Conservation (phyloP, 352 stramenopile species). For the Thraustochytrium sp. region DNA sequence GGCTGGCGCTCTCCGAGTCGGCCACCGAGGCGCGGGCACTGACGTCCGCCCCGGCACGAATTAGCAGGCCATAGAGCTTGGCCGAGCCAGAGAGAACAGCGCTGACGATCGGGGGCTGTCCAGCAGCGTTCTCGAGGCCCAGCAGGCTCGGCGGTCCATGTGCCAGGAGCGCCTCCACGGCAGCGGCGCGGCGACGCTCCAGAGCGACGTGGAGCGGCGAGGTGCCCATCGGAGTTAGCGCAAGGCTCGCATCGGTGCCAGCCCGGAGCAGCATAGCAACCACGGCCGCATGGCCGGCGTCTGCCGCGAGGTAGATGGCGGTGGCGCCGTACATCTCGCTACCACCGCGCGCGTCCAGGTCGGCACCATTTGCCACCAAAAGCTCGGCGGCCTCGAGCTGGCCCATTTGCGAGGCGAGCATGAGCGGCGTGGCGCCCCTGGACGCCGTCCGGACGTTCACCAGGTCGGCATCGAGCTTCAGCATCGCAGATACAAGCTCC, state of each 20-base stretch:
- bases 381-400: background rate
- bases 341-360: slow-evolving; percentile 16
- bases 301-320: slow-evolving; percentile 21
- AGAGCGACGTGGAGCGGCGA: background rate
- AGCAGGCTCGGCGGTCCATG: background rate
- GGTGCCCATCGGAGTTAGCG: background rate
- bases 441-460: background rate
- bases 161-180: background rate
- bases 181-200: background rate
- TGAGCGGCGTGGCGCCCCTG: slow-evolving; percentile 31
- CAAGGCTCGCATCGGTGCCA: background rate
- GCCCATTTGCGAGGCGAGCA: slow-evolving; percentile 32
- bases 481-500: background rate
- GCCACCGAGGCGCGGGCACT: background rate
- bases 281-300: background rate
- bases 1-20: background rate
- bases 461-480: background rate
- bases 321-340: slow-evolving; percentile 2
- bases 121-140: background rate
- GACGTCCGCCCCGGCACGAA: background rate
- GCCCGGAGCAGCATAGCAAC: background rate
- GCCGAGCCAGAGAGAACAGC: background rate
- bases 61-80: background rate
- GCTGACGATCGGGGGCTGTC: background rate
- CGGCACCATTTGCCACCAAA: slow-evolving; percentile 33